These are phyloP conservation scores for Emericellopsis cladophorae DNA, from an alignment of 2,329 filamentous ascomycete genomes.

Conservation along the genomic window DNA sequence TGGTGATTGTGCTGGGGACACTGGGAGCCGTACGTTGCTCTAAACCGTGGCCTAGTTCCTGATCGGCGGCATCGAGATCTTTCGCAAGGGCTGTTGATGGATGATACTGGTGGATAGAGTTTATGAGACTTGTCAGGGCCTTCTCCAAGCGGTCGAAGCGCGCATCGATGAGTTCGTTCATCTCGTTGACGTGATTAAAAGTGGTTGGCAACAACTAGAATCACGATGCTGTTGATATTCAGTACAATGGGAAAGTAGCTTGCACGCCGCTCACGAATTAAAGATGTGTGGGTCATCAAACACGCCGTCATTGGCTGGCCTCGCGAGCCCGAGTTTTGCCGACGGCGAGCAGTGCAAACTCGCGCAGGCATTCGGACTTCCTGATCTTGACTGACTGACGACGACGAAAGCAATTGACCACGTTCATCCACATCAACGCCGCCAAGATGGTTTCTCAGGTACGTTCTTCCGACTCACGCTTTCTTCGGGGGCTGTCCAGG, in stretches of 20 bases:
- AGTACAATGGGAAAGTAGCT: too few species aligned
- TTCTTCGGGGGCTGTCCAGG: background rate
- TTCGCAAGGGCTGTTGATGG: conserved; percentile 54
- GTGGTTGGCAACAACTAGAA: too few species aligned
- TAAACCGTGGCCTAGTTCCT: conserved; percentile 52
- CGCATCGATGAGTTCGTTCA: conserved; percentile 50
- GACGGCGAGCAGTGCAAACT: conserved; percentile 4
- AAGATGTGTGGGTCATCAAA: background rate
- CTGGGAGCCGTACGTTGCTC: conserved; percentile 38
- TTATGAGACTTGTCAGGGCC: conserved; percentile 56
- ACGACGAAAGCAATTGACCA: conserved; percentile 20
- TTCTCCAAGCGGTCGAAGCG: conserved; percentile 56
- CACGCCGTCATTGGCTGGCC: background rate
- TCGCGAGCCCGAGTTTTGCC: conserved; percentile 2
- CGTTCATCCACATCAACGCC: conserved; percentile 15
- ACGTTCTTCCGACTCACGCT: conserved; percentile 8
- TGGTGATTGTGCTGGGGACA: background rate
- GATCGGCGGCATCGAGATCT: conserved; percentile 60
- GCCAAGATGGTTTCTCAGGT: conserved; percentile 28
- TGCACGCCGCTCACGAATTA: background rate
- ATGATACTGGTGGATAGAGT: conserved; percentile 74
- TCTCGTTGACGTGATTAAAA: conserved; percentile 13
- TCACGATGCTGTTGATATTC: too few species aligned
- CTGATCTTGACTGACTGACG: conserved; percentile 1
- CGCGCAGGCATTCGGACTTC: conserved; percentile 4